A percentile compares a stretch with the other conserved stretches of the same genome.
phyloP scores from a whole-genome alignment of 495 filamentous ascomycete genomes.

The Lindgomyces ingoldianus region DNA sequence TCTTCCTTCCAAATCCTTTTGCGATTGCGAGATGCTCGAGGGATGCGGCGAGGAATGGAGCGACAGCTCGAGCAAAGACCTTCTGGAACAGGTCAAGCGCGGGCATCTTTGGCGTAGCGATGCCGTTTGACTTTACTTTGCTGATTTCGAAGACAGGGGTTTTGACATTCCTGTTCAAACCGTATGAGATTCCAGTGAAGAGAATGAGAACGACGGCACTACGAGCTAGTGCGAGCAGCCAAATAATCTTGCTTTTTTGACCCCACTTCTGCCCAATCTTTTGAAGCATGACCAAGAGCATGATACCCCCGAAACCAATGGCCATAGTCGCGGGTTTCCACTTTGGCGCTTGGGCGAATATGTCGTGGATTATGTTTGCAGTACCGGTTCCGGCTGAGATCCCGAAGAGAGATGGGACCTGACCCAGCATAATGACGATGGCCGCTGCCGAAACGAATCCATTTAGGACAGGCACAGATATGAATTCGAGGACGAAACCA shows the following conservation, averaged over 20 bases:
- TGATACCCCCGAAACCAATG: constrained; percentile 51
- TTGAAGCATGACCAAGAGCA: constrained; percentile 50
- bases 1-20: constrained; percentile 92
- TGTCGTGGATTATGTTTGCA: constrained; percentile 49
- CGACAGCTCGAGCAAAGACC: constrained; percentile 63
- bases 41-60: constrained; percentile 82
- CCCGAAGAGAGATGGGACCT: constrained; percentile 47
- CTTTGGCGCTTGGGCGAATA: constrained; percentile 48
- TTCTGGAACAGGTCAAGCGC: constrained; percentile 36
- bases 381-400: constrained; percentile 44
- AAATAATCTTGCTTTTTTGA: constrained; percentile 45
- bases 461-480: constrained; percentile 84
- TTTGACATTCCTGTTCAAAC: constrained; percentile 63
- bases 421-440: constrained; percentile 82
- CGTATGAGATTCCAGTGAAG: constrained; percentile 87
- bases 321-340: constrained; percentile 50
- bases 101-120: constrained; percentile 46
- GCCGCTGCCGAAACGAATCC: constrained; percentile 98
- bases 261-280: constrained; percentile 53
- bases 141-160: constrained; percentile 39
- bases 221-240: constrained; percentile 84
- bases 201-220: constrained; percentile 91
- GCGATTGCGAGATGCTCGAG: constrained; percentile 84
- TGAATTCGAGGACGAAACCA: constrained; percentile 93
- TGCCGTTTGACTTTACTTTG: constrained; percentile 50